Evolutionary conservation across 192 early-diverging fungal genomes (phyloP).

Genomic region (Coemansia sp.): DNA sequence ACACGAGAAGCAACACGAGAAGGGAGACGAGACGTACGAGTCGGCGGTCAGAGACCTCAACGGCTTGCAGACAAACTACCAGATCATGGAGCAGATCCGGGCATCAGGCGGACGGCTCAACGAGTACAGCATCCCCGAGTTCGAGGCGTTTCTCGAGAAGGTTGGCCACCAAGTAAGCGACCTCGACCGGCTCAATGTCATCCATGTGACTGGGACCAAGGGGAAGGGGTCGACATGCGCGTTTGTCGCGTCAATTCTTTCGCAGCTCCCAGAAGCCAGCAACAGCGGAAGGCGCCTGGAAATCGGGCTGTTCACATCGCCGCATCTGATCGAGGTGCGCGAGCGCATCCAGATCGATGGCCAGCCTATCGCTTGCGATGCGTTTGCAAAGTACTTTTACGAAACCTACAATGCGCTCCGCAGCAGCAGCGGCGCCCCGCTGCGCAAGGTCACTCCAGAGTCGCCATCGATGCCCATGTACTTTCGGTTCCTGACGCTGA

Average conservation of each 20-base stretch:
- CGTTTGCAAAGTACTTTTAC: conserved; percentile 86
- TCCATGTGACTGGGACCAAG: conserved; percentile 84
- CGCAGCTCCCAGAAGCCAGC: conserved; percentile 24
- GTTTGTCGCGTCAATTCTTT: conserved; percentile 76
- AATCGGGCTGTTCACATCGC: conserved; percentile 87
- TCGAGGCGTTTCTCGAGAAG: conserved; percentile 32
- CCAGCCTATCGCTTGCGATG: conserved; percentile 65
- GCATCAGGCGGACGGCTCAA: conserved; percentile 44
- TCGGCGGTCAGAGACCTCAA: conserved; percentile 79
- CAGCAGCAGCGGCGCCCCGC: conserved; percentile 7
- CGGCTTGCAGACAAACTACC: conserved; percentile 82
- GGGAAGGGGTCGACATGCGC: conserved; percentile 87
- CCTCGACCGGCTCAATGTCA: conserved; percentile 72
- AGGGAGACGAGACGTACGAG: conserved; percentile 38
- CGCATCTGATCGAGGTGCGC: conserved; percentile 87
- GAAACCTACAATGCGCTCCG: conserved; percentile 78
- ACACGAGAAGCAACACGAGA: background rate
- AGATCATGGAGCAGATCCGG: conserved; percentile 66
- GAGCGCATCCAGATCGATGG: conserved; percentile 96
- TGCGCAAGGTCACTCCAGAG: conserved; percentile 21
- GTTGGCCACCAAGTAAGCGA: conserved; percentile 52
- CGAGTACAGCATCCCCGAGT: conserved; percentile 35
- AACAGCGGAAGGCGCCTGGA: conserved; percentile 12
- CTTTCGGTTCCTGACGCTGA: conserved; percentile 86
- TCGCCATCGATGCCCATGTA: conserved; percentile 65